These are phyloP conservation scores for Fonsecaea pugnacius DNA, from an alignment of 2,329 filamentous ascomycete genomes.

Conservation along the genomic window DNA sequence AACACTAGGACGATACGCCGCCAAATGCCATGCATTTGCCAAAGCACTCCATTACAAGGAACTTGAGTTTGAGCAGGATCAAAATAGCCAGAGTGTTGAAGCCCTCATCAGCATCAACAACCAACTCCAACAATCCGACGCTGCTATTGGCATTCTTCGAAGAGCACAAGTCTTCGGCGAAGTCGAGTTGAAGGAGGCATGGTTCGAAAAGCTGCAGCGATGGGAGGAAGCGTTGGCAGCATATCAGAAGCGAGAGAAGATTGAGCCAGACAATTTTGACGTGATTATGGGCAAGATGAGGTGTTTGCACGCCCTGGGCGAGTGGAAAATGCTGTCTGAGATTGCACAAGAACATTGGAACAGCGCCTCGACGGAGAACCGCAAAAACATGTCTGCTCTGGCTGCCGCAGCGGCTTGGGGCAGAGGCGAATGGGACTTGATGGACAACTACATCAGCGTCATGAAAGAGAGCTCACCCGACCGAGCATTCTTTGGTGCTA, in stretches of 20 bases:
- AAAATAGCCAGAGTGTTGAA: constrained; percentile 92
- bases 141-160: constrained; percentile 93
- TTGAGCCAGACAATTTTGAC: constrained; percentile 79
- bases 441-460: constrained; percentile 94
- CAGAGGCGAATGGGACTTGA: constrained; percentile 92
- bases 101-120: constrained; percentile 99
- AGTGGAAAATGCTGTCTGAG: constrained; percentile 91
- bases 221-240: constrained; percentile 97
- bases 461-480: constrained; percentile 95
- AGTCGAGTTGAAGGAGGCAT: constrained; percentile 94
- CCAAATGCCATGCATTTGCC: constrained; percentile 95
- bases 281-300: constrained; percentile 99
- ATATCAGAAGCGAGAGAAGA: constrained; percentile 82
- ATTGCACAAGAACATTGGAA: constrained; percentile 93
- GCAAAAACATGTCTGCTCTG: constrained; percentile 86
- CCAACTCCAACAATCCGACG: constrained; percentile 96
- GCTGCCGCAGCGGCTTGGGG: constrained; percentile 97
- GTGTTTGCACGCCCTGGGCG: constrained; percentile 92
- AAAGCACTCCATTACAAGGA: constrained; percentile 99
- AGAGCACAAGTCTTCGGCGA: constrained; percentile 96
- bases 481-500: constrained; percentile 95
- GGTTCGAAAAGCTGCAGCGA: constrained; percentile 97
- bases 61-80: constrained; percentile 95
- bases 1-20: constrained; percentile 89
- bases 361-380: constrained; percentile 83